A percentile compares a stretch with the other conserved stretches of the same genome.
Evolutionary conservation across 1,284 basidiomycete genomes (phyloP).

Genomic region (Pyrrhoderma lamaoense): DNA sequence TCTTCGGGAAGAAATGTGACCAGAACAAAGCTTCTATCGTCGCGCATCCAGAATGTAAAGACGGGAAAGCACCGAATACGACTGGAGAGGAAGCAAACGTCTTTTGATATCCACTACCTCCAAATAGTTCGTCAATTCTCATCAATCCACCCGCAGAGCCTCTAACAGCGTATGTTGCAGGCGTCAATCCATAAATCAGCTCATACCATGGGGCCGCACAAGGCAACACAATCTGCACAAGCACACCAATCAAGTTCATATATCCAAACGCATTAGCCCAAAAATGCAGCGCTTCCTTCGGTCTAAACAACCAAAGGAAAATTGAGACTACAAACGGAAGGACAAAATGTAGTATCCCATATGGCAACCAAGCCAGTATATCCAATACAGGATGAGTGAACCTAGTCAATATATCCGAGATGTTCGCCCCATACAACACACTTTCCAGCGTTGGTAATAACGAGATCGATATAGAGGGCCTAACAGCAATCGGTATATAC

Average conservation of each 20-base stretch:
- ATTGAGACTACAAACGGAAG: slow-evolving; percentile 76
- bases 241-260: slow-evolving; percentile 86
- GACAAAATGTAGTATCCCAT: slow-evolving; percentile 88
- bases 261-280: slow-evolving; percentile 91
- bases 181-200: slow-evolving; percentile 92
- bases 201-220: slow-evolving; percentile 99
- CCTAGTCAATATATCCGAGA: slow-evolving; percentile 91
- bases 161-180: slow-evolving; percentile 86
- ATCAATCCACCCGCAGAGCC: slow-evolving; percentile 91
- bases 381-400: slow-evolving; percentile 91
- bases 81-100: slow-evolving; percentile 89
- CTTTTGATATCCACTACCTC: slow-evolving; percentile 69
- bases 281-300: slow-evolving; percentile 74
- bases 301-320: slow-evolving; percentile 74
- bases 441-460: slow-evolving; percentile 92
- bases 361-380: slow-evolving; percentile 92
- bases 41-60: slow-evolving; percentile 84
- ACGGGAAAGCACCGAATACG: slow-evolving; percentile 96
- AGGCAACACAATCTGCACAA: slow-evolving; percentile 85
- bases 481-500: slow-evolving; percentile 70
- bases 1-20: slow-evolving; percentile 85
- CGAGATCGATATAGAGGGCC: slow-evolving; percentile 85
- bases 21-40: slow-evolving; percentile 93
- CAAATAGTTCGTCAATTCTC: slow-evolving; percentile 88
- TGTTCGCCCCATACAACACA: slow-evolving; percentile 94